phyloP scores from a whole-genome alignment of 208 protist species.

The Novymonas esmeraldas region DNA sequence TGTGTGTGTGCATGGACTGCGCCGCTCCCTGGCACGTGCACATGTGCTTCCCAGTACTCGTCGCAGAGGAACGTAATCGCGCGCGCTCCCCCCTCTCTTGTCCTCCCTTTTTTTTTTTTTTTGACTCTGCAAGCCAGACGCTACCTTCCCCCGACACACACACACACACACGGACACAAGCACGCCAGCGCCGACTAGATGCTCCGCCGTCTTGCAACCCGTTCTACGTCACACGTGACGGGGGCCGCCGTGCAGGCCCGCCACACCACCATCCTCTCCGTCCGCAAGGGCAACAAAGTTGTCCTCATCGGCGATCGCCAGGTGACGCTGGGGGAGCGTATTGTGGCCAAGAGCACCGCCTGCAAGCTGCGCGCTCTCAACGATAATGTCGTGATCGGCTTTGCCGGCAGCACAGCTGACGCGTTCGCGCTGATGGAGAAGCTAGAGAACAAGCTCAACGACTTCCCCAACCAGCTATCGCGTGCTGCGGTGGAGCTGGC shows the following conservation, averaged over 20 bases:
- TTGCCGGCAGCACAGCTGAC: slow-evolving; percentile 95
- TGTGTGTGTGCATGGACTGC: too few relatives aligned
- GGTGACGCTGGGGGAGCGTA: slow-evolving; percentile 94
- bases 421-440: slow-evolving; percentile 97
- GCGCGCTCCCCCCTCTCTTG: too few relatives aligned
- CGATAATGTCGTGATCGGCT: slow-evolving; percentile 90
- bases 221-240: slow-evolving; percentile 47
- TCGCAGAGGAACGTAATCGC: too few relatives aligned
- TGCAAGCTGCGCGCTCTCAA: slow-evolving; percentile 83
- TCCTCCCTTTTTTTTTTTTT: too few relatives aligned
- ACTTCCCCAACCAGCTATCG: slow-evolving; percentile 93
- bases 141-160: neutral
- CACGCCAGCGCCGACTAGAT: too few relatives aligned
- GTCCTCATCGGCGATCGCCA: slow-evolving; percentile 95
- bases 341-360: slow-evolving; percentile 88
- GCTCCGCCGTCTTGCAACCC: slow-evolving; percentile 44
- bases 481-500: slow-evolving; percentile 95
- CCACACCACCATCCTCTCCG: slow-evolving; percentile 94
- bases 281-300: slow-evolving; percentile 92
- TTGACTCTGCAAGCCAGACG: too few relatives aligned
- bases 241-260: slow-evolving; percentile 49
- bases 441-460: slow-evolving; percentile 93
- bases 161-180: neutral
- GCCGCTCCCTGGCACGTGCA: too few relatives aligned
- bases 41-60: too few relatives aligned